Percentiles rank a stretch among this genome's conserved stretches.
Evolutionary conservation across 495 filamentous ascomycete species (phyloP).

Genomic region (Staphylotrichum tortipilum): DNA sequence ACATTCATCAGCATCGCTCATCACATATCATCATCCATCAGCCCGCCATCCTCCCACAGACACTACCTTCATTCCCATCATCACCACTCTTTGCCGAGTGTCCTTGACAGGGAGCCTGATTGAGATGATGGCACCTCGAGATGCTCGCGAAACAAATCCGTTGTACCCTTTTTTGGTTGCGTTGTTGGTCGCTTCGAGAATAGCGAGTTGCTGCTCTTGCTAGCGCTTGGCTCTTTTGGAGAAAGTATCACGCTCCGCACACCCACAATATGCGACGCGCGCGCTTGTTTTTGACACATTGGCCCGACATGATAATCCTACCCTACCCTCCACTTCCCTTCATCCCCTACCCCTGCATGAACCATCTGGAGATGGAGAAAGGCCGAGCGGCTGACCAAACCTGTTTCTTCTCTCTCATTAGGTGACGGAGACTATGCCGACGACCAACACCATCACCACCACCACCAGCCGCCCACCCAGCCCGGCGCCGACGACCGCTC

Average conservation of each 20-base stretch:
- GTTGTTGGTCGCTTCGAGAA: slow-evolving; percentile 14
- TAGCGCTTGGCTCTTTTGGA: slow-evolving; percentile 21
- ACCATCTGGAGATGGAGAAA: background rate
- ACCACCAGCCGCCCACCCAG: slow-evolving; percentile 33
- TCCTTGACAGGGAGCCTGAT: slow-evolving; percentile 13
- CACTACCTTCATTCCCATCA: too few species aligned
- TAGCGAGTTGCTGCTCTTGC: slow-evolving; percentile 23
- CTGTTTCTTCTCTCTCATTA: too few species aligned
- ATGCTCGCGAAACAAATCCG: slow-evolving; percentile 2
- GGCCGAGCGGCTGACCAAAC: slow-evolving; percentile 19
- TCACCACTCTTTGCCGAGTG: slow-evolving; percentile 8
- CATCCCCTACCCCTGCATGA: background rate
- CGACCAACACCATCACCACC: slow-evolving; percentile 56
- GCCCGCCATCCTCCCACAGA: too few species aligned
- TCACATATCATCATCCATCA: slow-evolving; percentile 36
- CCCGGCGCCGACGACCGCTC: slow-evolving; percentile 56
- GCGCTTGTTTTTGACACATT: background rate
- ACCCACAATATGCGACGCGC: slow-evolving; percentile 21
- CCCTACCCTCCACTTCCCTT: too few species aligned
- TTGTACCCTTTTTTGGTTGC: slow-evolving; percentile 18
- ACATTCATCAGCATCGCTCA: slow-evolving; percentile 27
- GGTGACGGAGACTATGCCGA: slow-evolving; percentile 49
- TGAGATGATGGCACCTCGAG: slow-evolving; percentile 15
- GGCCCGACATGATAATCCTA: slow-evolving; percentile 1
- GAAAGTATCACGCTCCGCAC: slow-evolving; percentile 23